Evolutionary conservation across 1,139 yeast species (phyloP), one percentile per base, ranked within the genome.

Genomic region (Pichiaceae sp.): DNA sequence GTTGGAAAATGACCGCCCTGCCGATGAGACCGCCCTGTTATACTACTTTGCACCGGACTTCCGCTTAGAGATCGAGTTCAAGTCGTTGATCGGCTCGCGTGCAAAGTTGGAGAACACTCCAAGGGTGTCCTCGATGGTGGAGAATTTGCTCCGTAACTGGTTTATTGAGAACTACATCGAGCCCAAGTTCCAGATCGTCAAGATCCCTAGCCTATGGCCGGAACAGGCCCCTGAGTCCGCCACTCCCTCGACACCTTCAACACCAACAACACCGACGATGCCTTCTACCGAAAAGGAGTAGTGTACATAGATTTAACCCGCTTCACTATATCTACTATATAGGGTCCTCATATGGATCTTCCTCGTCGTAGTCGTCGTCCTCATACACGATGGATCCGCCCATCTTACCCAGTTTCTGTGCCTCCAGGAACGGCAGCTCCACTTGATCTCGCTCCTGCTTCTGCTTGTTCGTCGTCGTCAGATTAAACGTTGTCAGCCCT

Each of bases 31-130:
- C 1, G 89, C 86, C 9, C 61, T 91, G 39, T 80, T 89, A 68
- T 80, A 91, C 55, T 84, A 95, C 17, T 89, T 93, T 56, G 73
- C 89, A 1, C 96, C 96, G 0, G 96, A 87, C 54, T 91, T 85
- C 58, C 64, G 89, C 40, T 66, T 93, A 44, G 96, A 91, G 53
- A 86, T 91, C 57, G 78, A 82, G 24, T 79, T 87, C 19, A 79
- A 80, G 49, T 85, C 96, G 0, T 63, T 89, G 34, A 86, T 93
- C 37, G 99, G 99, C 0, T 82, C 96, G 1, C 69, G 96, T 37
- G 89, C 97, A 0, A 81, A 91, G 54, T 66, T 93, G 29, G 95
- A 89, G 58, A 91, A 93, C 52, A 87, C 91, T 12, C 97, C 98
- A 8, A 87, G 91, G 53, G 78, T 93, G 29, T 78, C 95, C 7